Percentiles rank a stretch among this genome's conserved stretches.
These are phyloP conservation scores for Parastagonospora nodorum DNA, from an alignment of 2,329 filamentous ascomycete species.

Conservation along the genomic window DNA sequence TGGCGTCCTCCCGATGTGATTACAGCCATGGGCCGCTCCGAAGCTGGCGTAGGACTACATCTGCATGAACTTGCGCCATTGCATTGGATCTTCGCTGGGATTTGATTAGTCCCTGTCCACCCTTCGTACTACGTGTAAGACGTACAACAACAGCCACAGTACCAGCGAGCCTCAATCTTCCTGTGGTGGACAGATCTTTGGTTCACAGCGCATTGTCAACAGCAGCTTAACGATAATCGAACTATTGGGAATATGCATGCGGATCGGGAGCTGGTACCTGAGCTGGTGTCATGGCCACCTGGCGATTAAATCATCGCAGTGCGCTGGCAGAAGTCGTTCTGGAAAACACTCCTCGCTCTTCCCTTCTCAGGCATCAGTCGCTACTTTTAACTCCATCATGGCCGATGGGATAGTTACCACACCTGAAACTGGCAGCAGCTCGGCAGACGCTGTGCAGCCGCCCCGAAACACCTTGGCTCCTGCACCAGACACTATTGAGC, in stretches of 20 bases:
- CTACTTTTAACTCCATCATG: background rate
- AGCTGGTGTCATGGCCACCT: background rate
- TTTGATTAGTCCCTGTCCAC: background rate
- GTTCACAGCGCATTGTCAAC: background rate
- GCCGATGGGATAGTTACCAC: background rate
- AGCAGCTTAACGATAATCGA: background rate
- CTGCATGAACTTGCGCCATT: constrained; percentile 1
- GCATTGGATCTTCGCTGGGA: background rate
- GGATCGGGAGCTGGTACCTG: constrained; percentile 3
- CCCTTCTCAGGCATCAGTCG: constrained; percentile 1
- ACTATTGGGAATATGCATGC: constrained; percentile 5
- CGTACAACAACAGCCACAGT: background rate
- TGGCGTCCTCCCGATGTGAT: constrained; percentile 4
- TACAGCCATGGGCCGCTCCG: constrained; percentile 3
- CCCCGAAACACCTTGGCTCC: background rate
- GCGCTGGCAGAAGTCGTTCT: background rate
- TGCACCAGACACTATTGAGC: background rate
- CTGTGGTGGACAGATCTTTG: background rate
- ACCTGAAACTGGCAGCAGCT: background rate
- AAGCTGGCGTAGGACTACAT: constrained; percentile 2
- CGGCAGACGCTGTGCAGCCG: background rate
- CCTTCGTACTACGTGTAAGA: background rate
- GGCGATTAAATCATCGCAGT: constrained; percentile 1
- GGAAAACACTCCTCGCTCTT: background rate
- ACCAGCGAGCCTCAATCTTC: background rate